Evolutionary conservation across 768 basidiomycete genomes (phyloP), one percentile per base, ranked within the genome.

Genomic region (Tricholoma sp.): DNA sequence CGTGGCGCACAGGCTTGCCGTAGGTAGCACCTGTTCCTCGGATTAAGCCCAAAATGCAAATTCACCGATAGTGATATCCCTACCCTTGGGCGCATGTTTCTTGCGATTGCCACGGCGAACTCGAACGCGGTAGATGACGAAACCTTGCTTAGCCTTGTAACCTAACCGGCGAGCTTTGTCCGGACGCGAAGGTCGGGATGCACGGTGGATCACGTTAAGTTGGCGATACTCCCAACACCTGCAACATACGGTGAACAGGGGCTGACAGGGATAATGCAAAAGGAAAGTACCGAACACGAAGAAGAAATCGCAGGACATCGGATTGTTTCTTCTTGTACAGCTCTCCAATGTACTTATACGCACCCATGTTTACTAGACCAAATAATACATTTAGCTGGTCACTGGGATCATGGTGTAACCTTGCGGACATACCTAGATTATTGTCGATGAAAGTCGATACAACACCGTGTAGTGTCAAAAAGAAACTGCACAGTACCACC

Each of bases 141-240:
- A 99, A 67, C 97, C 97, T 77, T 99, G 97, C 84, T 99, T 99
- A 73, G 97, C 94, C 81, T 98, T 99, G 87, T 98, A 99, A 50
- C 97, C 97, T 61, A 99, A 81, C 63, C 95, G 88, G 72, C 97
- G 91, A 61, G 97, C 97, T 82, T 98, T 99, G 82, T 99, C 97
- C 55, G 97, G 97, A 70, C 97, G 91, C 49, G 96, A 98, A 49
- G 97, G 96, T 60, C 96, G 91, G 62, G 95, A 94, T 47, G 95
- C 96, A 66, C 97, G 91, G 81, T 98, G 96, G 71, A 98, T 91
- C 64, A 99, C 94, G 67, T 97, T 94, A 69, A 98, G 78, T 74
- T 99, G 97, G 64, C 97, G 91, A 80, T 94, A 97, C 71, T 98
- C 95, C 95, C 95, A 97, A 84, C 94, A 96, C 67, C 91, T 93